A percentile compares a stretch with the other conserved stretches of the same genome.
phyloP scores from a whole-genome alignment of 331 rosid genomes.

The Pyrus hybrid region DNA sequence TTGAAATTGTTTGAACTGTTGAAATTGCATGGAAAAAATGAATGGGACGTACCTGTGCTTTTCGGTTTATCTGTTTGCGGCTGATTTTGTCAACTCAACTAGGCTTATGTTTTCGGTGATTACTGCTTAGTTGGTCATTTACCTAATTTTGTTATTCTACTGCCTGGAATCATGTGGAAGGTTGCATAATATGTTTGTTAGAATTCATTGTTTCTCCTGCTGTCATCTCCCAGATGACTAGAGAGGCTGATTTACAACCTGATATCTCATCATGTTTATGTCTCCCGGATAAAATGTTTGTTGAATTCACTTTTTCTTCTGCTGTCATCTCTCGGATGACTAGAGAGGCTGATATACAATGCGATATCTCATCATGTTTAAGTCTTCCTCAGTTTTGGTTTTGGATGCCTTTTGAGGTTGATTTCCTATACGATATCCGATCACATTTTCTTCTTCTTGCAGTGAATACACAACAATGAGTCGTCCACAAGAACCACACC shows the following conservation, averaged over 20 bases:
- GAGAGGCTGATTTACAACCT: too few relatives aligned
- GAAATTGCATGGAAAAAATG: neutral
- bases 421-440: neutral
- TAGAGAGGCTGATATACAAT: neutral
- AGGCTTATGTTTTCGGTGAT: neutral
- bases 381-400: neutral
- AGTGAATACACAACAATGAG: constrained; percentile 49
- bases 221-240: neutral
- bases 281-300: too few relatives aligned
- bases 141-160: neutral
- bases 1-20: neutral
- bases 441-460: neutral
- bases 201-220: neutral
- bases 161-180: neutral
- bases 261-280: too few relatives aligned
- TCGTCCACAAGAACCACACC: constrained; percentile 52
- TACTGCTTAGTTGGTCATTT: neutral
- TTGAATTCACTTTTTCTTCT: too few relatives aligned
- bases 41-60: neutral
- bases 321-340: neutral
- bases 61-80: neutral
- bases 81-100: neutral
- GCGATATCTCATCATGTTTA: neutral
- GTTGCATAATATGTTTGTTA: neutral
- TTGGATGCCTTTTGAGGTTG: neutral